Evolutionary conservation across 1,284 basidiomycete genomes (phyloP), one percentile per base, ranked within the genome.

Genomic region (Fomitopsis pinicola): DNA sequence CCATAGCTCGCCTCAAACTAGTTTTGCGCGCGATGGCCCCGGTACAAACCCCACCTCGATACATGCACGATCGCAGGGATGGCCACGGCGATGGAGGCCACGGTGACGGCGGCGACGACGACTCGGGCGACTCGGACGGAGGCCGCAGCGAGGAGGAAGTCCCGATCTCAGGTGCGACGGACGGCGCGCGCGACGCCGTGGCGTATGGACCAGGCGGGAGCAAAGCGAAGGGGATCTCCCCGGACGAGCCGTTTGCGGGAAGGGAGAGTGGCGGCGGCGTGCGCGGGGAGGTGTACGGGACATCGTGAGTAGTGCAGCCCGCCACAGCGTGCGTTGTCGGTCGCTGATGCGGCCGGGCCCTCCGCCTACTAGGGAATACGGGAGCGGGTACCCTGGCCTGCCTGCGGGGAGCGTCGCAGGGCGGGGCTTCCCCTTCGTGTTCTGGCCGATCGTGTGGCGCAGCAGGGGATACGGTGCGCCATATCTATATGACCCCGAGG

Each of bases 361-460:
- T 48, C n/a, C 53, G 53, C 40, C 44, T 45, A 14, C 9, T 54
- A 86, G 84, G 40, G 71, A 71, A 30, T 87, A 84, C 66, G 85
- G 85, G 19, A 86, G 84, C 65, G 85, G 85, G 0, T 86, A 86
- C 71, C 84, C 84, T 55, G 78, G 78, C 5, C 42, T 73, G 1
- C 19, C 72, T 5, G 72, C 71, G 5, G 75, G 79, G 40, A 80
- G 82, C 17, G 82, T 84, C 12, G 67, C 67, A 4, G 75, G 76
- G 10, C 76, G 77, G 10, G 76, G 76, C 4, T 86, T 86, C 67
- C 84, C 84, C 0, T 86, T 83, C 68, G 76, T 72, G 60, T 87
- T 84, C 70, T 87, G 84, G 83, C 85, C 85, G 4, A 62, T 87
- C 10, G 77, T 79, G 3, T 87, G 81, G 77, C 81, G 82, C 22